Conservation (phyloP, 495 filamentous ascomycete genomes). For the Penicillium longicatenatum region DNA sequence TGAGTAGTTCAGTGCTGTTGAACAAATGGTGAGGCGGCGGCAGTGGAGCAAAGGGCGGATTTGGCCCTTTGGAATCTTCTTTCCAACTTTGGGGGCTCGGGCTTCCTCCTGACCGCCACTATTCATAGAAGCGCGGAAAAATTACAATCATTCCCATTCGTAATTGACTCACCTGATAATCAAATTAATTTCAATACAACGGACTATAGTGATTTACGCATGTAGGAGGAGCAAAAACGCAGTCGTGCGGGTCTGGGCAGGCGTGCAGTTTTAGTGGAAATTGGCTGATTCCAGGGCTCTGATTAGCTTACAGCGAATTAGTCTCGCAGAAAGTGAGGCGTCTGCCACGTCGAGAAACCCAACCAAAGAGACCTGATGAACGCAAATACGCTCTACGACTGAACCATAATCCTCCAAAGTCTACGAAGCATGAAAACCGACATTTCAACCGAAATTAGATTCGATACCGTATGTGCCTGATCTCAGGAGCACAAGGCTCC, state of each 20-base stretch:
- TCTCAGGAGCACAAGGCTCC: conserved; percentile 20
- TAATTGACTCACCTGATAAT: background rate
- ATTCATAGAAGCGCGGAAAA: background rate
- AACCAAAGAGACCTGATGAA: background rate
- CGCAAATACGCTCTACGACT: too few species aligned
- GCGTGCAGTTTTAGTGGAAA: conserved; percentile 5
- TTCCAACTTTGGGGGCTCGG: background rate
- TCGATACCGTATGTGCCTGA: conserved; percentile 27
- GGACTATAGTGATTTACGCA: too few species aligned
- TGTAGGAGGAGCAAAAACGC: background rate
- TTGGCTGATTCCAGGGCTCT: background rate
- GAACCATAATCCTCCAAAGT: too few species aligned
- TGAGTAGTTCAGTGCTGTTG: conserved; percentile 8
- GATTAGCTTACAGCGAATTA: conserved; percentile 3
- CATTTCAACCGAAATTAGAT: conserved; percentile 12
- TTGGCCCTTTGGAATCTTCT: conserved; percentile 2
- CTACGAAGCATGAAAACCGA: background rate
- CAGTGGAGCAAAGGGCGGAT: conserved; percentile 8
- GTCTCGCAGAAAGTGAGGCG: conserved; percentile 12
- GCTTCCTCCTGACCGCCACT: conserved; percentile 27
- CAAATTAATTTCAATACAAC: background rate
- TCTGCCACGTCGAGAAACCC: conserved; percentile 5
- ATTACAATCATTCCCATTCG: background rate
- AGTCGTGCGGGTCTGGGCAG: conserved; percentile 8
- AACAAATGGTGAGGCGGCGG: conserved; percentile 15